These are phyloP conservation scores for Hippophae rhamnoides DNA, from an alignment of 306 rosid genomes.

Conservation along the genomic window DNA sequence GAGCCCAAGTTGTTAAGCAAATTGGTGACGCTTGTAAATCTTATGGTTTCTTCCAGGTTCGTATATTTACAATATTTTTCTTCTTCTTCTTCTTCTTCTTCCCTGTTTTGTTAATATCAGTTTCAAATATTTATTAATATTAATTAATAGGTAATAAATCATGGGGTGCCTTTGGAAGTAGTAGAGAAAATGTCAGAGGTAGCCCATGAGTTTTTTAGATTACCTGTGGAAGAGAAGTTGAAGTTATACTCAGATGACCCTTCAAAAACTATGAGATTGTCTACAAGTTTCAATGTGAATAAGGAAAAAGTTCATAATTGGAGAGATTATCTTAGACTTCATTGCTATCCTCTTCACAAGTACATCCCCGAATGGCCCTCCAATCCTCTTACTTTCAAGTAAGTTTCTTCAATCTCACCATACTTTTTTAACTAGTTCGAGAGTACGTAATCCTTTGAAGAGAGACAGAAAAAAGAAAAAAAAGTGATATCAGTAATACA, in stretches of 20 bases:
- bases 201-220: conserved; percentile 17
- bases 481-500: too few relatives aligned
- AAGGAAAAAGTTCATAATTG: conserved; percentile 16
- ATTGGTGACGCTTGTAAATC: conserved; percentile 24
- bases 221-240: conserved; percentile 19
- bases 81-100: too few relatives aligned
- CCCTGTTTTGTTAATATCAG: too few relatives aligned
- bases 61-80: neutral
- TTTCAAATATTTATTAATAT: neutral
- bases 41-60: conserved; percentile 28
- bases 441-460: too few relatives aligned
- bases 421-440: too few relatives aligned
- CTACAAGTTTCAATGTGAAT: conserved; percentile 23
- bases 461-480: too few relatives aligned
- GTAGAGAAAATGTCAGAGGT: conserved; percentile 15
- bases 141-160: conserved; percentile 17
- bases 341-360: conserved; percentile 21
- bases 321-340: conserved; percentile 29
- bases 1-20: conserved; percentile 9
- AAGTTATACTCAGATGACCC: conserved; percentile 23
- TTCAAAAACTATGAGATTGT: conserved; percentile 15
- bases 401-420: neutral
- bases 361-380: conserved; percentile 26
- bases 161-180: conserved; percentile 21
- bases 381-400: conserved; percentile 23